Conservation (phyloP, 2,329 filamentous ascomycete genomes). For the Sarocladium brachiariae region DNA sequence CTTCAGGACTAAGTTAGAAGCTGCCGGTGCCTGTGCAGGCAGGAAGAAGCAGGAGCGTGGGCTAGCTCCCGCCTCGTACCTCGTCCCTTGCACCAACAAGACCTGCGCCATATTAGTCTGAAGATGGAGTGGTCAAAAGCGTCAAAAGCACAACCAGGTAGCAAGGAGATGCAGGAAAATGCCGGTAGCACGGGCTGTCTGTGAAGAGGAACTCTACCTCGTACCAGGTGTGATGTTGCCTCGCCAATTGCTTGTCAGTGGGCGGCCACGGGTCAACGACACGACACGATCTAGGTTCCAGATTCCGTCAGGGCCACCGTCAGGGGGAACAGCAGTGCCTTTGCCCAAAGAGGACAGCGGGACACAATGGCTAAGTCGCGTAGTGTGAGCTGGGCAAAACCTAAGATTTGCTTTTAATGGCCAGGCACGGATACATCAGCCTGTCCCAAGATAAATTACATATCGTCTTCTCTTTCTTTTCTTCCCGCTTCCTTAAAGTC, state of each 20-base stretch:
- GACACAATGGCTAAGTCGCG: not conserved
- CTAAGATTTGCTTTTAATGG: not conserved
- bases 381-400: not conserved
- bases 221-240: not conserved
- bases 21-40: not conserved
- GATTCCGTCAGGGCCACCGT: not conserved
- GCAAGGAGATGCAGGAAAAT: not conserved
- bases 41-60: not conserved
- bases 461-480: too few relatives aligned
- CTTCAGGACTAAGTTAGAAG: not conserved
- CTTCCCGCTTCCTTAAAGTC: too few relatives aligned
- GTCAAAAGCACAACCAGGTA: not conserved
- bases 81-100: not conserved
- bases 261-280: not conserved
- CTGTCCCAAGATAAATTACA: too few relatives aligned
- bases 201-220: not conserved
- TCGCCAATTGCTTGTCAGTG: not conserved
- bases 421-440: not conserved
- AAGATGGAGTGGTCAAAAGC: not conserved
- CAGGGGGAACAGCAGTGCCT: not conserved
- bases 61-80: not conserved
- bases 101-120: not conserved
- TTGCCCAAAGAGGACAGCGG: not conserved
- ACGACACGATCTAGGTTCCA: slow-evolving; percentile 3
- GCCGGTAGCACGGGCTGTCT: not conserved